Conservation (phyloP, 164 flowering plant species). For the Brasenia schreberi region DNA sequence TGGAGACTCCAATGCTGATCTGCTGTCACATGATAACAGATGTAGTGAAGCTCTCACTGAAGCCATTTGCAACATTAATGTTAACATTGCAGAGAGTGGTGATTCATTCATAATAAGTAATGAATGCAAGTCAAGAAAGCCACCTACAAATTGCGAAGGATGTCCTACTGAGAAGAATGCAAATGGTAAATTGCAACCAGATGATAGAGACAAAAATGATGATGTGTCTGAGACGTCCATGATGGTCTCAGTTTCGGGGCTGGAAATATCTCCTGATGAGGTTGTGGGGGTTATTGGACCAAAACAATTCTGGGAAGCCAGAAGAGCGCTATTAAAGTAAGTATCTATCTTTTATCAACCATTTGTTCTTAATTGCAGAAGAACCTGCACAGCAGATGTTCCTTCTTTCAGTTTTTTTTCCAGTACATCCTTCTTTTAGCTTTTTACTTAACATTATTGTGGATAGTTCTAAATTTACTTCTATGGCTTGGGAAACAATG, state of each 20-base stretch:
- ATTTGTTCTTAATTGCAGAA: too few species aligned
- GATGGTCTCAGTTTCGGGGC: conserved; percentile 32
- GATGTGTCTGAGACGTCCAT: conserved; percentile 43
- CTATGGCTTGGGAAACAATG: neutral
- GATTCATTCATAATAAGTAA: neutral
- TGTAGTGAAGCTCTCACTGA: neutral
- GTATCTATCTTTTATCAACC: conserved; percentile 12
- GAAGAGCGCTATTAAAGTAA: conserved; percentile 70
- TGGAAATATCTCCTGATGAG: conserved; percentile 53
- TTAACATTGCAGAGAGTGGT: neutral
- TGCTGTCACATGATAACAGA: neutral
- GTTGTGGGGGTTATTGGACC: conserved; percentile 59
- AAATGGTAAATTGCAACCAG: conserved; percentile 6
- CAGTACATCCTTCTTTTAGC: neutral
- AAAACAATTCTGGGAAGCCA: conserved; percentile 69
- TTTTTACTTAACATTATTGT: too few species aligned
- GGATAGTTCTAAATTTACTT: too few species aligned
- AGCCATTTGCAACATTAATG: neutral
- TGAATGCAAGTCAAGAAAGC: conserved; percentile 6
- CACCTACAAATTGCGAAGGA: conserved; percentile 12
- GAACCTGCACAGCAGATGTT: too few species aligned
- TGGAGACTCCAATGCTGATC: neutral
- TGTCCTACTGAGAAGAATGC: conserved; percentile 8
- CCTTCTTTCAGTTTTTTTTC: neutral
- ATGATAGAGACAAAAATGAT: conserved; percentile 23